These are phyloP conservation scores for Phialocephala subalpina DNA, from an alignment of 2,329 filamentous ascomycete species.

Conservation along the genomic window DNA sequence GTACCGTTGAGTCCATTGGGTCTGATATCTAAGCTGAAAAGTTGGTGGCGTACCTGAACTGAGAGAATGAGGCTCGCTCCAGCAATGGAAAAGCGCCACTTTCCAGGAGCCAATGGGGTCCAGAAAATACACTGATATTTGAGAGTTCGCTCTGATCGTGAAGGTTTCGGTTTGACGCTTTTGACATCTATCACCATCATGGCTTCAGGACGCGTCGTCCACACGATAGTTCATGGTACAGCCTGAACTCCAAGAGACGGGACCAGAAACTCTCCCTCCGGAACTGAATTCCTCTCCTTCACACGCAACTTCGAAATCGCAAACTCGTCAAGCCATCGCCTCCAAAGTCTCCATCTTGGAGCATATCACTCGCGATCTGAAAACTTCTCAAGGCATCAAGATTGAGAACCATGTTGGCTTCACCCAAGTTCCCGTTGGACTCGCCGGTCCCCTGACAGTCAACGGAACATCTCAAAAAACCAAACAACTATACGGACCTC, in stretches of 20 bases:
- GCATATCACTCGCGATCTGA: neutral
- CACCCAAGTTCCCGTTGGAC: conserved; percentile 33
- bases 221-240: too few relatives aligned
- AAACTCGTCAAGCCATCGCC: neutral
- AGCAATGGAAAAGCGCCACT: neutral
- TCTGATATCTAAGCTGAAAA: too few relatives aligned
- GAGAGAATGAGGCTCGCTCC: neutral
- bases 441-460: conserved; percentile 38
- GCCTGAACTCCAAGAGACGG: too few relatives aligned
- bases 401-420: conserved; percentile 39
- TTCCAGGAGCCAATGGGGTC: neutral
- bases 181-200: neutral
- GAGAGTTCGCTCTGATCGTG: neutral
- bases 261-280: neutral
- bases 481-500: conserved; percentile 37
- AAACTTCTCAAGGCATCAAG: conserved; percentile 16
- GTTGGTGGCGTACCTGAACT: too few relatives aligned
- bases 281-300: neutral
- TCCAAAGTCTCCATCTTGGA: neutral
- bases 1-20: too few relatives aligned
- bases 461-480: conserved; percentile 21
- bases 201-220: neutral
- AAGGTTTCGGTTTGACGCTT: too few relatives aligned
- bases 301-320: neutral
- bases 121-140: neutral